Conservation (phyloP, 176 grass and related monocot species). For the Areca catechu region DNA sequence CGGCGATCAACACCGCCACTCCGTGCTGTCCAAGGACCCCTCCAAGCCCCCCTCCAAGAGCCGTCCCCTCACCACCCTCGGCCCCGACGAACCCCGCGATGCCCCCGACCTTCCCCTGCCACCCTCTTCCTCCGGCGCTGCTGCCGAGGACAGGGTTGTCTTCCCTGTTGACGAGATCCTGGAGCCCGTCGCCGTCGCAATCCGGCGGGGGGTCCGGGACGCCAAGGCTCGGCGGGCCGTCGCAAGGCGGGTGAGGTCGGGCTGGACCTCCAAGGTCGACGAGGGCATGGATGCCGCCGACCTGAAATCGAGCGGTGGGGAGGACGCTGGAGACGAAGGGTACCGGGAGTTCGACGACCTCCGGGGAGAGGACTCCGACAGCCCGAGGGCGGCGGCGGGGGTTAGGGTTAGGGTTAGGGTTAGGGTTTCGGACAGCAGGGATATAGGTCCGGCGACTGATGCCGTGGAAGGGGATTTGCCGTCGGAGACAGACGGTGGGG, state of each 20-base stretch:
- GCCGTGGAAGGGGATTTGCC: slow-evolving; percentile 2
- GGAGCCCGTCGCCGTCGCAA: slow-evolving; percentile 1
- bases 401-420: slow-evolving; percentile 15
- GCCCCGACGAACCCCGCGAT: too few species aligned
- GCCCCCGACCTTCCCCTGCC: too few species aligned
- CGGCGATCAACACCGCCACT: too few species aligned
- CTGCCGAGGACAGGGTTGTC: slow-evolving; percentile 6
- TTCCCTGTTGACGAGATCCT: slow-evolving; percentile 23
- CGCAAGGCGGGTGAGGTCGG: too few species aligned
- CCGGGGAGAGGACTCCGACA: neutral
- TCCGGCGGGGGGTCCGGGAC: too few species aligned
- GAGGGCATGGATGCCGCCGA: neutral
- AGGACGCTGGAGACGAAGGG: slow-evolving; percentile 1
- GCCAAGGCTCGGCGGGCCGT: too few species aligned
- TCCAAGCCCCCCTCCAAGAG: neutral
- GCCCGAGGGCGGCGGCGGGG: neutral
- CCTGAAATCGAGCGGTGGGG: neutral
- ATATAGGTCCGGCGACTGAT: neutral
- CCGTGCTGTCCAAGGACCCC: neutral
- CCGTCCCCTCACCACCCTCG: too few species aligned
- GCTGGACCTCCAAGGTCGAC: neutral
- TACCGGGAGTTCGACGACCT: slow-evolving; percentile 1
- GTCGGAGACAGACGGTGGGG: slow-evolving; percentile 8
- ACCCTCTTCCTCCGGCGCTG: neutral
- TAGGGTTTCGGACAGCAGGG: slow-evolving; percentile 6